Base-by-base conservation (phyloP, 345 rosid genomes). In the Euphorbia tirucalli region DNA sequence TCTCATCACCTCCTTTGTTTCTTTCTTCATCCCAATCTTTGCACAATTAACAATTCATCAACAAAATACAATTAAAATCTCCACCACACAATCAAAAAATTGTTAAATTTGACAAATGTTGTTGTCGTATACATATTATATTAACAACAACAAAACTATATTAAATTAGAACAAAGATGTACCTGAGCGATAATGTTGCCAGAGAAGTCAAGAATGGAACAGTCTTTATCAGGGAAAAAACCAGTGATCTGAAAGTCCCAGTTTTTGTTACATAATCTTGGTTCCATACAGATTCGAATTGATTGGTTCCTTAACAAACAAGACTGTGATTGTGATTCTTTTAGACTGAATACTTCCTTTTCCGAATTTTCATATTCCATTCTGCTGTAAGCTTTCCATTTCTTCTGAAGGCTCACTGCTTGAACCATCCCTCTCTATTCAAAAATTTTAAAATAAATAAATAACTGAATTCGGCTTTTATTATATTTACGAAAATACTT, bases 331-430 rank as follows among this genome's bases (percentile, higher is more conserved):
- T 69, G 74, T 2, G 94, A 92, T 39, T 92, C 96, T 71, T 81
- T 90, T 30, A 91, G 61, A 52, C 83, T 85, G 81, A 94, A 94
- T 52, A 86, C 92, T 78, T 76, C 70, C 76, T 82, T 87, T 65
- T 86, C 84, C 22, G 82, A 71, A 68, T 89, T 96, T 83, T 88
- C 83, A 4, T 88, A 90, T 64, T 87, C 86, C 7, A 57, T 84
- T 56, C 73, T 70, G 76, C 75, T 70, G 76, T 88, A 91, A 24
- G 91, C 96, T 69, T 80, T 91, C 98, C 97, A 91, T 68, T 81
- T 91, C 81, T 74, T 88, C 28, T 87, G 72, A 46, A 89, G 74
- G 79, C 91, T 82, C 35, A 91, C 67, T 56, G 92, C 98, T 73
- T 91, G 81, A 46, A 93, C 80, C 22, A 87, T 63, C 46, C 97